A percentile compares a stretch with the other conserved stretches of the same genome.
Conservation (phyloP, 116 monocot species). For the Iris pallida region DNA sequence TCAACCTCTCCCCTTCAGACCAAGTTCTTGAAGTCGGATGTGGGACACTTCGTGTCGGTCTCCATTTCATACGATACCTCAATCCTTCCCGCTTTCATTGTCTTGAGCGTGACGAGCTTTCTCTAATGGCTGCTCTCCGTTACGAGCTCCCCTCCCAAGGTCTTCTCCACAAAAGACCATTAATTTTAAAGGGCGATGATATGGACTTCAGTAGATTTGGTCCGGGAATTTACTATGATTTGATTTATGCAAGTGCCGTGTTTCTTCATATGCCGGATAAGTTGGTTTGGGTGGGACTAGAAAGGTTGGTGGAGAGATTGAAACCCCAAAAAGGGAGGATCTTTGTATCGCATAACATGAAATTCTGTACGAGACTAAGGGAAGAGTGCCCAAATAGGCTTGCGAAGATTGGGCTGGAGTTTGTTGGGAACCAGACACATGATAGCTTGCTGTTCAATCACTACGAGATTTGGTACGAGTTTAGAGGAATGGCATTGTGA, state of each 20-base stretch:
- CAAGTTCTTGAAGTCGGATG: constrained; percentile 82
- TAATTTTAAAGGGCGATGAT: constrained; percentile 69
- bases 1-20: constrained; percentile 44
- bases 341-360: constrained; percentile 81
- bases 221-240: constrained; percentile 35
- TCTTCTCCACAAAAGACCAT: constrained; percentile 60
- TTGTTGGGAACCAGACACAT: constrained; percentile 67
- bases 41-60: constrained; percentile 83
- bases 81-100: constrained; percentile 51
- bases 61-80: constrained; percentile 84
- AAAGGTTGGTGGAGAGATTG: constrained; percentile 52
- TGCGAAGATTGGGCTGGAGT: constrained; percentile 53
- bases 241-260: constrained; percentile 85
- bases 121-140: constrained; percentile 68
- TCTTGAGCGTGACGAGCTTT: constrained; percentile 77
- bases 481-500: constrained; percentile 26
- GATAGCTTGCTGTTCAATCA: constrained; percentile 92
- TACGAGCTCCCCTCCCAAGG: constrained; percentile 86
- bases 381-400: constrained; percentile 68
- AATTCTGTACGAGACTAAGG: constrained; percentile 79
- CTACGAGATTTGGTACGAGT: constrained; percentile 92
- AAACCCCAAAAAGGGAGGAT: constrained; percentile 60
- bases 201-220: constrained; percentile 64
- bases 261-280: constrained; percentile 83
- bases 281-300: constrained; percentile 74